These are phyloP conservation scores for Macaranga tanarius DNA, from an alignment of 441 rosid species.

Conservation along the genomic window DNA sequence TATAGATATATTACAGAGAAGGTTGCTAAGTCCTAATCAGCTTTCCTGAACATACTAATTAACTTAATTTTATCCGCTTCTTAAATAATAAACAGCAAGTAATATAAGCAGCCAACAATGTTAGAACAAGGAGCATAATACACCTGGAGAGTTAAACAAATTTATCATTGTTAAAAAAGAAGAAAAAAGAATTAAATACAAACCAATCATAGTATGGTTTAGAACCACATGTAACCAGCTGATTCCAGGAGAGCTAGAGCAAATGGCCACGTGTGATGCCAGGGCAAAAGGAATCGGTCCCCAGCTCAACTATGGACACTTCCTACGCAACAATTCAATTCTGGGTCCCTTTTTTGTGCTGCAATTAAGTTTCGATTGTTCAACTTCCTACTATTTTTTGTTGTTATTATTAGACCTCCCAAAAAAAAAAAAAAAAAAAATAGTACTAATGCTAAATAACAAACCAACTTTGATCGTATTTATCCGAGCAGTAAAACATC, in stretches of 20 bases:
- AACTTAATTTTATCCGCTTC: not conserved
- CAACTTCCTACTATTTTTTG: not conserved
- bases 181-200: not conserved
- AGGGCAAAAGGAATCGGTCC: slow-evolving; percentile 37
- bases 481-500: not conserved
- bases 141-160: not conserved
- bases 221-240: slow-evolving; percentile 16
- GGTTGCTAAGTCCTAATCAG: slow-evolving; percentile 36
- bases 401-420: no score
- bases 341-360: slow-evolving; percentile 24
- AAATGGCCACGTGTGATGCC: slow-evolving; percentile 49
- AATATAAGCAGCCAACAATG: slow-evolving; percentile 7
- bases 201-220: not conserved
- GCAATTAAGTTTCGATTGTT: slow-evolving; percentile 10
- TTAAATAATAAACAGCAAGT: not conserved
- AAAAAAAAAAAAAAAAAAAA: not conserved
- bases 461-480: not conserved
- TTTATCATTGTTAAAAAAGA: not conserved
- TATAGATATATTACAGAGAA: not conserved
- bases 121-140: not conserved
- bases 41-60: not conserved
- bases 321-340: slow-evolving; percentile 28
- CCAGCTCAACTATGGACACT: slow-evolving; percentile 26
- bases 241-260: slow-evolving; percentile 26
- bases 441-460: not conserved